Percentiles rank a stretch among this genome's conserved stretches.
These are phyloP conservation scores for Lizonia empirigonia DNA, from an alignment of 2,329 filamentous ascomycete species.

Conservation along the genomic window DNA sequence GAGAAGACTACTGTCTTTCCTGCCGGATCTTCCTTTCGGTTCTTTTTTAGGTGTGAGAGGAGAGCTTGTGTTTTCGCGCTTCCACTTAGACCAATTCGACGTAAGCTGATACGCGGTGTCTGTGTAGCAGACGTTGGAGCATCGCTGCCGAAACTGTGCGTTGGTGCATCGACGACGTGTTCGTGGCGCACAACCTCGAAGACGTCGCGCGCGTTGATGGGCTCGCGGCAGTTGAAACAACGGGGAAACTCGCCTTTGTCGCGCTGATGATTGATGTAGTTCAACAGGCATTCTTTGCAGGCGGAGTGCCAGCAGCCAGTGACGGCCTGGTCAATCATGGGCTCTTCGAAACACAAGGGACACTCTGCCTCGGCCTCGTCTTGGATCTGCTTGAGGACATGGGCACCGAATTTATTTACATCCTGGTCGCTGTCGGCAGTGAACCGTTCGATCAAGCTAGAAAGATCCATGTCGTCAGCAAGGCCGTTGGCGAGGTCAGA, in stretches of 20 bases:
- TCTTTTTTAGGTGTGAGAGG: conserved; percentile 71
- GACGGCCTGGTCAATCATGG: conserved; percentile 92
- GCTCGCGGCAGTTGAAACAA: conserved; percentile 89
- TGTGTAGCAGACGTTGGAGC: conserved; percentile 34
- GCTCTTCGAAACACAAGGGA: conserved; percentile 92
- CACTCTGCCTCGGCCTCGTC: conserved; percentile 89
- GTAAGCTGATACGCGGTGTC: conserved; percentile 62
- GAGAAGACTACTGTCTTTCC: conserved; percentile 94
- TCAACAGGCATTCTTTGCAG: conserved; percentile 89
- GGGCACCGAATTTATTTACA: conserved; percentile 78
- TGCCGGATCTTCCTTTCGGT: conserved; percentile 68
- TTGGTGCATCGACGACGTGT: conserved; percentile 56
- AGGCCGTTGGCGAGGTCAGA: conserved; percentile 81
- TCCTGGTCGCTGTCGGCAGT: conserved; percentile 65
- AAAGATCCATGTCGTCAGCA: conserved; percentile 94
- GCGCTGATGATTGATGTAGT: conserved; percentile 86
- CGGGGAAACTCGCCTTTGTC: conserved; percentile 75
- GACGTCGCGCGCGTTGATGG: conserved; percentile 80
- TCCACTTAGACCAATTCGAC: conserved; percentile 68
- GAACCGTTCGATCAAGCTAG: conserved; percentile 83
- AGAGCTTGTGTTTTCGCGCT: conserved; percentile 89
- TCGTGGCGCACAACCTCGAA: conserved; percentile 91
- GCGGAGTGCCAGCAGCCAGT: conserved; percentile 98
- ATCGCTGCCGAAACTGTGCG: conserved; percentile 47
- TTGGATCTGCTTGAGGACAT: conserved; percentile 89